These are phyloP conservation scores for Eutrema salsugineum DNA, from an alignment of 441 rosid genomes.

Conservation along the genomic window DNA sequence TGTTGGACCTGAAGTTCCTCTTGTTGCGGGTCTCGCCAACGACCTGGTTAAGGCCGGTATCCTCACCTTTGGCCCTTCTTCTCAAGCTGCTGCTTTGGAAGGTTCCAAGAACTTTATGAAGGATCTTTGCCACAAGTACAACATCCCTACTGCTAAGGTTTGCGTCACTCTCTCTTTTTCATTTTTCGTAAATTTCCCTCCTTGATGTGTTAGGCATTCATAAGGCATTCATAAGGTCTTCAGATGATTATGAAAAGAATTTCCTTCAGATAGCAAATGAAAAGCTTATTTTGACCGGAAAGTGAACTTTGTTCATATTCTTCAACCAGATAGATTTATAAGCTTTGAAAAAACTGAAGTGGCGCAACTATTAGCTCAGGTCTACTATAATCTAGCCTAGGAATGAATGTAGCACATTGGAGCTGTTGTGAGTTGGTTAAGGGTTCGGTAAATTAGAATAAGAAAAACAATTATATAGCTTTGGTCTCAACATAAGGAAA, in stretches of 20 bases:
- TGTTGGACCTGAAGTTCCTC: slow-evolving; percentile 91
- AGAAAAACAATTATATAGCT: background rate
- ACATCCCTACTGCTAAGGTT: slow-evolving; percentile 96
- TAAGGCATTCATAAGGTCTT: background rate
- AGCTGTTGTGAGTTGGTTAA: slow-evolving; percentile 2
- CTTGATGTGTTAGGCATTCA: background rate
- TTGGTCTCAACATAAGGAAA: background rate
- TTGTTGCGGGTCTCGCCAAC: slow-evolving; percentile 84
- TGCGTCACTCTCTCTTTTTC: background rate
- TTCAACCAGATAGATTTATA: background rate
- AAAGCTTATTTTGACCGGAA: background rate
- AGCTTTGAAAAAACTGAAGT: background rate
- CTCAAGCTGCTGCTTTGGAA: slow-evolving; percentile 93
- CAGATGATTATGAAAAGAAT: background rate
- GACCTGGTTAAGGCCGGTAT: slow-evolving; percentile 64
- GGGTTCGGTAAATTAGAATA: background rate
- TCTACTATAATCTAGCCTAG: background rate
- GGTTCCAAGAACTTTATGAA: slow-evolving; percentile 97
- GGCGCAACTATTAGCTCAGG: background rate
- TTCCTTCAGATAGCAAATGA: background rate
- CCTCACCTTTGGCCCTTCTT: slow-evolving; percentile 87
- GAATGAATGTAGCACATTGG: background rate
- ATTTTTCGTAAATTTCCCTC: background rate
- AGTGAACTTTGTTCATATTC: background rate
- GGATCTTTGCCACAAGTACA: slow-evolving; percentile 75